A percentile compares a stretch with the other conserved stretches of the same genome.
Evolutionary conservation across 1,284 basidiomycete genomes (phyloP).

Genomic region (Ganoderma meredithae): DNA sequence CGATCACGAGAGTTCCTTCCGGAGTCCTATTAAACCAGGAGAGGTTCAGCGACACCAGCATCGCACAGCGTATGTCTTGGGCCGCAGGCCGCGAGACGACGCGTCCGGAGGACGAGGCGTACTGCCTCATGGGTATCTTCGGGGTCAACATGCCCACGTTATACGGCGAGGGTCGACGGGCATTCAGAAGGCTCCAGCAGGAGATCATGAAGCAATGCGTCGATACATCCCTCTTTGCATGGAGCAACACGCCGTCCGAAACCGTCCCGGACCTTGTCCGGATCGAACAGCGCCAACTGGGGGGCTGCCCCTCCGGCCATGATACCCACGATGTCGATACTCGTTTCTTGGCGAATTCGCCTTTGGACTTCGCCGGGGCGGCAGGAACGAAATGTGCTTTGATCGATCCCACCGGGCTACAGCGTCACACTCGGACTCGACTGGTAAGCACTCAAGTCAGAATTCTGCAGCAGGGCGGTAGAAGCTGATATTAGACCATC

Average conservation of each 20-base stretch:
- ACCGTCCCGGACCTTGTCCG: background rate
- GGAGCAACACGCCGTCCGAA: background rate
- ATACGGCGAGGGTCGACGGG: background rate
- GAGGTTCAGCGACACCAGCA: background rate
- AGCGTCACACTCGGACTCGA: background rate
- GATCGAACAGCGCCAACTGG: background rate
- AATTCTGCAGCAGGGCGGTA: background rate
- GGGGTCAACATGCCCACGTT: conserved; percentile 1
- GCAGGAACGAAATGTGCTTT: background rate
- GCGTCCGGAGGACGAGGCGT: background rate
- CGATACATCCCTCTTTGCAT: background rate
- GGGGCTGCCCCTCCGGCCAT: background rate
- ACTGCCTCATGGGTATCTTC: background rate
- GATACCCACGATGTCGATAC: background rate
- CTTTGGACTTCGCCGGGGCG: background rate
- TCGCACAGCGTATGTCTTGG: conserved; percentile 1
- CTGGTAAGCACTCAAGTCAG: background rate
- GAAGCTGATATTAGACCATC: background rate
- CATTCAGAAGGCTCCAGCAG: background rate
- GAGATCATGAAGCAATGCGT: background rate
- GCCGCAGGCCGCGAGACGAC: background rate
- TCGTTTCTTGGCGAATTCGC: conserved; percentile 2
- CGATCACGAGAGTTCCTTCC: background rate
- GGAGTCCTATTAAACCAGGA: background rate
- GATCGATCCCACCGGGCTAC: background rate